These are phyloP conservation scores for Eleusine coracana DNA, from an alignment of 176 grass and related monocot genomes.

Conservation along the genomic window DNA sequence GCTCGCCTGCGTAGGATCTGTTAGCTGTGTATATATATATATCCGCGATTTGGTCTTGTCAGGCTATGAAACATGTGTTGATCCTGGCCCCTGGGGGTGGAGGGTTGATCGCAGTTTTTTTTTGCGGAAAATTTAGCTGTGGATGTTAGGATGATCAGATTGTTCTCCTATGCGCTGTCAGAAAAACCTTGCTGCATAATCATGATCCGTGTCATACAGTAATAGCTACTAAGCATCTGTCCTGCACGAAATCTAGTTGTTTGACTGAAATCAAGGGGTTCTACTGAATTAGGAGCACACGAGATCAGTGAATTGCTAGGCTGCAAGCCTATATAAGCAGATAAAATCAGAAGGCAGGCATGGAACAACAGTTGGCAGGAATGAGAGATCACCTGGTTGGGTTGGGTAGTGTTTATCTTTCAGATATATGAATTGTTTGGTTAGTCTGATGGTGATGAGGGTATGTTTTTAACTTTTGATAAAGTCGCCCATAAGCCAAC, in stretches of 20 bases:
- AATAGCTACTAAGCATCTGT: not conserved
- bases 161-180: not conserved
- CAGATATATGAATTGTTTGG: not conserved
- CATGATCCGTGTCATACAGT: not conserved
- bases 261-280: not conserved
- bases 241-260: not conserved
- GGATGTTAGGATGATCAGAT: constrained; percentile 2
- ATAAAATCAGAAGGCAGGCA: not conserved
- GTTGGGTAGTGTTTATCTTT: not conserved
- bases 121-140: not conserved
- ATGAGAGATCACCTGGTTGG: not conserved
- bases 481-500: not conserved
- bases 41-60: not conserved
- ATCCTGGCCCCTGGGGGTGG: not conserved
- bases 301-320: not conserved
- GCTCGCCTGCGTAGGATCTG: not conserved
- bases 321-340: not conserved
- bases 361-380: not conserved
- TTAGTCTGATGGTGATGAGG: not conserved
- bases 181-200: not conserved
- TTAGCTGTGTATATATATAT: not conserved
- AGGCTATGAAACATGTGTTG: not conserved
- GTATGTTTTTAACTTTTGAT: not conserved
- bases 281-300: not conserved
- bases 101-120: not conserved